Conservation (phyloP, 495 filamentous ascomycete species). For the Aspergillus diversus region DNA sequence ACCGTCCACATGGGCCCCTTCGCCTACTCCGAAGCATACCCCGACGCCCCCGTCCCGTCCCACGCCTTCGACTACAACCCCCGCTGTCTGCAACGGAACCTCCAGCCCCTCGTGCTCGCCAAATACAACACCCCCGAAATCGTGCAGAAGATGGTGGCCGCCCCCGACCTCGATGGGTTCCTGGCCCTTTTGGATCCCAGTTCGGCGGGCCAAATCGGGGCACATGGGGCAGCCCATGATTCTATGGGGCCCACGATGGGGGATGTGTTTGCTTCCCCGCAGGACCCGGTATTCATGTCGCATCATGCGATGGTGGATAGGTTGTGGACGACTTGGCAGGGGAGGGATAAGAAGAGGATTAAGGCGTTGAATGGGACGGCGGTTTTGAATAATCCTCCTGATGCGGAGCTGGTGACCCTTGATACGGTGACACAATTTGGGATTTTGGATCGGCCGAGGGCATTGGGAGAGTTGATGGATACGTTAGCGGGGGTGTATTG, state of each 20-base stretch:
- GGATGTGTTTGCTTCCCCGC: constrained; percentile 37
- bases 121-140: constrained; percentile 29
- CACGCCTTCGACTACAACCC: constrained; percentile 56
- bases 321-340: constrained; percentile 62
- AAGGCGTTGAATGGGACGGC: constrained; percentile 35
- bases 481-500: constrained; percentile 23
- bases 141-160: constrained; percentile 19
- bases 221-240: constrained; percentile 36
- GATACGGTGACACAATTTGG: constrained; percentile 37
- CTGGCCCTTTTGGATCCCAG: constrained; percentile 33
- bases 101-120: constrained; percentile 13
- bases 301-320: constrained; percentile 62
- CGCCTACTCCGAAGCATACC: constrained; percentile 34
- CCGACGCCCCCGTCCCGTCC: constrained; percentile 15
- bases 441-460: constrained; percentile 25
- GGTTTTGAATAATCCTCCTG: constrained; percentile 30
- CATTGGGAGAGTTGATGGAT: constrained; percentile 36
- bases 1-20: constrained; percentile 54
- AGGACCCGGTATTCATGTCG: constrained; percentile 61
- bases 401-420: constrained; percentile 24
- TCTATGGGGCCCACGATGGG: constrained; percentile 30
- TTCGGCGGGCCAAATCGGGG: constrained; percentile 24
- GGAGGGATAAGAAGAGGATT: constrained; percentile 19
- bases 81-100: constrained; percentile 61
- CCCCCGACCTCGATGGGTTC: constrained; percentile 27